These are phyloP conservation scores for Metrosideros polymorpha DNA, from an alignment of 441 rosid genomes.

Conservation along the genomic window DNA sequence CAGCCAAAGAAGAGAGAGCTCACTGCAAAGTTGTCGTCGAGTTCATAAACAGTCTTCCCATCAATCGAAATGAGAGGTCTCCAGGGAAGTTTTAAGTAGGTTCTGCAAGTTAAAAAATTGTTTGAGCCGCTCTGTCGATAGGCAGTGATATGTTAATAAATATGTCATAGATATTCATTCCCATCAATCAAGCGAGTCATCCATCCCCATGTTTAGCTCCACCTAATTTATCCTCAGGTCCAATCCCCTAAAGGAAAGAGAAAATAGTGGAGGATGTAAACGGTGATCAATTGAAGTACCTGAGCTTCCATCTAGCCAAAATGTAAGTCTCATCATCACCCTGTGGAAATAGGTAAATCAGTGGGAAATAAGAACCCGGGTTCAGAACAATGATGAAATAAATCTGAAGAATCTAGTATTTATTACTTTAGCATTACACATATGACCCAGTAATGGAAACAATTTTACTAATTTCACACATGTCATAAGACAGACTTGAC, in stretches of 20 bases:
- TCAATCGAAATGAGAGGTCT: constrained; percentile 58
- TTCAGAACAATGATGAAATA: background rate
- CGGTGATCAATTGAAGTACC: constrained; percentile 27
- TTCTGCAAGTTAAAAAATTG: constrained; percentile 36
- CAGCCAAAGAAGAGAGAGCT: background rate
- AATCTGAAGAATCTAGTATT: background rate
- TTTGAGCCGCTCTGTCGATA: background rate
- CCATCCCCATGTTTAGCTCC: background rate
- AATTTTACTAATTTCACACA: background rate
- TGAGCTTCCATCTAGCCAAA: constrained; percentile 62
- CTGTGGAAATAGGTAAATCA: constrained; percentile 26
- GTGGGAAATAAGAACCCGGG: background rate
- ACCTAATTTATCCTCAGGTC: background rate
- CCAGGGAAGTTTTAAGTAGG: constrained; percentile 80
- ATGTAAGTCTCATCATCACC: constrained; percentile 36
- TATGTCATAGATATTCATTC: background rate
- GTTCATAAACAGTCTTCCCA: constrained; percentile 67
- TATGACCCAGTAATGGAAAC: background rate
- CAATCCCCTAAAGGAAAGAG: background rate
- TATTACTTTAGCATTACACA: background rate
- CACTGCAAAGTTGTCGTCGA: constrained; percentile 40
- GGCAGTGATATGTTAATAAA: background rate
- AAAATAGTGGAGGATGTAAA: background rate
- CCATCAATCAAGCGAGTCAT: background rate
- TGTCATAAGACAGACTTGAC: background rate